phyloP scores from a whole-genome alignment of 148 eudicot species.

The Rhododendron mucronatum region DNA sequence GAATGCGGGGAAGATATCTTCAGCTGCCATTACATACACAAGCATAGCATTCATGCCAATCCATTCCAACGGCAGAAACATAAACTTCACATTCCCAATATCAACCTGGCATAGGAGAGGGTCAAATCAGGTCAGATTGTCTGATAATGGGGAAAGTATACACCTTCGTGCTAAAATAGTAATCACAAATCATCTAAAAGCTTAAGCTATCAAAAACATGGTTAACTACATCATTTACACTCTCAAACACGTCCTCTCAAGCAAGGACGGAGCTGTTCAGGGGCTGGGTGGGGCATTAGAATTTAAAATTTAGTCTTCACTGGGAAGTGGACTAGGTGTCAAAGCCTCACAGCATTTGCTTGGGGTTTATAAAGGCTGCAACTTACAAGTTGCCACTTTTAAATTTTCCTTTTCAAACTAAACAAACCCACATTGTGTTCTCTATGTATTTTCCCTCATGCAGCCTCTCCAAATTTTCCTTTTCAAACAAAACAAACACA shows the following conservation, averaged over 20 bases:
- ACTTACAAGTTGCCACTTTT: not conserved
- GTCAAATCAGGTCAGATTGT: conserved; percentile 1
- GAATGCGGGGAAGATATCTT: conserved; percentile 73
- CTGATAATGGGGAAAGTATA: not conserved
- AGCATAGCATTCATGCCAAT: conserved; percentile 99
- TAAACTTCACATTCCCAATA: conserved; percentile 35
- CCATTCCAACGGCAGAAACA: conserved; percentile 79
- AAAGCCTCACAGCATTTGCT: not conserved
- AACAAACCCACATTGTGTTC: not conserved
- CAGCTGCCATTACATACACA: conserved; percentile 91
- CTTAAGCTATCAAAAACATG: not conserved
- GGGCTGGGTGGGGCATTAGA: not conserved
- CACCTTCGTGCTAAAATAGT: not conserved
- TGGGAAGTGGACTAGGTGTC: not conserved
- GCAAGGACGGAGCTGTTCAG: not conserved
- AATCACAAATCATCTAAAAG: not conserved
- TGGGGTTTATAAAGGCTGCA: not conserved
- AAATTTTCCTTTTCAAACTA: not conserved
- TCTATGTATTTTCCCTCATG: too few relatives aligned
- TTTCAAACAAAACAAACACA: not conserved
- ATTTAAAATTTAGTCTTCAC: too few relatives aligned
- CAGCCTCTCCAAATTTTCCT: not conserved
- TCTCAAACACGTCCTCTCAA: not conserved
- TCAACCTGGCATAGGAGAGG: conserved; percentile 55
- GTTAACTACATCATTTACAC: not conserved